Conservation (phyloP, 345 rosid species). For the Eutrema heterophyllum region DNA sequence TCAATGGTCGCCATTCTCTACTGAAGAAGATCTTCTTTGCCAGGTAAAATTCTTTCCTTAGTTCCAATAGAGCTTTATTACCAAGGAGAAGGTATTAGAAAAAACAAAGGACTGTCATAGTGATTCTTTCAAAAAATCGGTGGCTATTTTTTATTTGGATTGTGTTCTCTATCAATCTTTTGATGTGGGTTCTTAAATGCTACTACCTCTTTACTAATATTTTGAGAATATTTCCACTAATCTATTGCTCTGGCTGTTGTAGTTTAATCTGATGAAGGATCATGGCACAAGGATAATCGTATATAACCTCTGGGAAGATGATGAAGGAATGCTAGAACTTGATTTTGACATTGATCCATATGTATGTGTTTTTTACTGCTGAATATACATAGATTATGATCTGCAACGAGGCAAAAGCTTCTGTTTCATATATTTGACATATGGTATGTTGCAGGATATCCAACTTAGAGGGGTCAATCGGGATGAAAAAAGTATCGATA, state of each 20-base stretch:
- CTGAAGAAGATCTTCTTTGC: slow-evolving; percentile 64
- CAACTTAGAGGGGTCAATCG: slow-evolving; percentile 96
- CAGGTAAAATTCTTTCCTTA: slow-evolving; percentile 48
- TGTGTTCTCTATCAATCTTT: slow-evolving; percentile 5
- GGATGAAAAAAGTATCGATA: slow-evolving; percentile 76
- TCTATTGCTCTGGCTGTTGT: slow-evolving; percentile 16
- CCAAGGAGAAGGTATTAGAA: neutral
- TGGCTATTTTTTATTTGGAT: neutral
- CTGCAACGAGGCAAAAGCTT: neutral
- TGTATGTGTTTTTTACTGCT: slow-evolving; percentile 37
- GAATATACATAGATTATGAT: neutral
- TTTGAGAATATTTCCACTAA: neutral
- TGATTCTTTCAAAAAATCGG: neutral
- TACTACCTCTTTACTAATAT: neutral
- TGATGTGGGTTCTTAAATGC: neutral
- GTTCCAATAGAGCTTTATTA: neutral
- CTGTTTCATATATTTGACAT: neutral
- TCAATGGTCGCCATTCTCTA: slow-evolving; percentile 78
- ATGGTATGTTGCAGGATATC: slow-evolving; percentile 63
- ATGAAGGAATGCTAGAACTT: slow-evolving; percentile 73
- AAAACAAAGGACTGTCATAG: neutral
- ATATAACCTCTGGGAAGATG: slow-evolving; percentile 98
- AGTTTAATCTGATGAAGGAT: slow-evolving; percentile 70
- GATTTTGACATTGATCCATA: slow-evolving; percentile 73
- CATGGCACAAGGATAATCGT: slow-evolving; percentile 83